Evolutionary conservation across 2,329 filamentous ascomycete genomes (phyloP).

Genomic region (Phyllosticta ampelicida): DNA sequence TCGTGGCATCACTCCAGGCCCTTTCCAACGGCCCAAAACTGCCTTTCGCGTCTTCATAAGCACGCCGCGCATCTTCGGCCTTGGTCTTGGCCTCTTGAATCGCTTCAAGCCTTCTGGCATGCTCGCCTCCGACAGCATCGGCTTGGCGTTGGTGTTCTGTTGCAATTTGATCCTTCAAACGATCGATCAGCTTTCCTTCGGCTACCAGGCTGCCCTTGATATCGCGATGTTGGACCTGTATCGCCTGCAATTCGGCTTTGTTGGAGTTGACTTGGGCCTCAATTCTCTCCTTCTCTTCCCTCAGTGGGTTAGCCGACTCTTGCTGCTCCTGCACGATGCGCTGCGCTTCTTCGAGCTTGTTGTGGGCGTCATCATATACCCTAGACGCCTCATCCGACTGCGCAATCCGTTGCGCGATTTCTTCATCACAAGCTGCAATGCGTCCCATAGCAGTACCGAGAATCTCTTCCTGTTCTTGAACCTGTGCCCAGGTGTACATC

Average conservation of each 20-base stretch:
- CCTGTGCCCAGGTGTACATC: not conserved
- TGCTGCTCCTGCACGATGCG: constrained; percentile 22
- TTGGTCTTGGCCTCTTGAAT: constrained; percentile 47
- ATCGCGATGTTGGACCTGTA: constrained; percentile 51
- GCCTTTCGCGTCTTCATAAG: constrained; percentile 32
- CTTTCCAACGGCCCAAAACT: constrained; percentile 24
- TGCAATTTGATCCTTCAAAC: constrained; percentile 35
- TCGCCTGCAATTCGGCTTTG: constrained; percentile 42
- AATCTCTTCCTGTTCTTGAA: not conserved
- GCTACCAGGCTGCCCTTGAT: constrained; percentile 38
- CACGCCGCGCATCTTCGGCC: constrained; percentile 34
- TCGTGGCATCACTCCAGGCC: constrained; percentile 23
- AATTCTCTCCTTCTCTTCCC: constrained; percentile 37
- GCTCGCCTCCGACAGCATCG: constrained; percentile 55
- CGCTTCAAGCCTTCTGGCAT: constrained; percentile 49
- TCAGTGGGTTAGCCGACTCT: constrained; percentile 31
- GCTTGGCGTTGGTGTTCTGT: constrained; percentile 51
- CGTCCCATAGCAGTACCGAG: constrained; percentile 20
- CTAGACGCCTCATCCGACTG: constrained; percentile 35
- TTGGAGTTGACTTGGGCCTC: constrained; percentile 45
- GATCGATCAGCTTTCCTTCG: constrained; percentile 44
- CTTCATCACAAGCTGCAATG: constrained; percentile 28
- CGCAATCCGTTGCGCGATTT: constrained; percentile 38
- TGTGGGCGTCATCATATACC: constrained; percentile 34
- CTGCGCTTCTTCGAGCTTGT: constrained; percentile 27